Base-by-base conservation (phyloP, 139 green algal species). In the Closterium sp. region DNA sequence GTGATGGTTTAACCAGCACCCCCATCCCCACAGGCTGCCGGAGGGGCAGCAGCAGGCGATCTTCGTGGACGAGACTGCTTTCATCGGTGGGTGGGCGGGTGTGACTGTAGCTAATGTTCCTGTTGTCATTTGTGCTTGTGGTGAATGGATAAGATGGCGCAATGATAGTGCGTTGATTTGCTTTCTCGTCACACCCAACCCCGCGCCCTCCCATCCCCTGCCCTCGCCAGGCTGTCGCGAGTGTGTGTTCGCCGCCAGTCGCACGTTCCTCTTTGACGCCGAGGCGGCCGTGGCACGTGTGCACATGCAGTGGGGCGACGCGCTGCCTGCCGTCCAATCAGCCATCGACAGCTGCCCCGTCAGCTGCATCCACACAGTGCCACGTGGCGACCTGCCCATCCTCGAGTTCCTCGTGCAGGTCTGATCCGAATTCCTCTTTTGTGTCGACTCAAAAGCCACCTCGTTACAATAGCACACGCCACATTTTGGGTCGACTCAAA, bases 1-100 rank as follows among this genome's bases (percentile, higher is more conserved):
- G n/a, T n/a, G n/a, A n/a, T n/a, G n/a, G n/a, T n/a, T n/a, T n/a
- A n/a, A n/a, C n/a, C n/a, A n/a, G n/a, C n/a, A n/a, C n/a, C n/a
- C n/a, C n/a, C n/a, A n/a, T n/a, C n/a, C n/a, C n/a, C n/a, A n/a
- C n/a, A n/a, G n/a, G n/a, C n/a, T 2, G 30, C 79, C 73, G 10
- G n/a, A 85, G 31, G 42, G 42, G 42, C 29, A 21, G 79, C 29
- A 32, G 73, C 42, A 92, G 89, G 79, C 73, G 22, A 91, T 96
- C n/a, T 96, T 95, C 87, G 94, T 96, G 3, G 92, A 96, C 86
- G 95, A 96, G 91, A 91, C 31, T 70, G 31, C 86, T 13, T 96
- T 93, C 93, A 96, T 96, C 87, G 95, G 95, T 45, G 95, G 91
- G 88, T 89, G 92, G 31, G 86, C 5, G 28, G 30, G 4, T 7